Conservation (phyloP, 768 basidiomycete genomes). For the Pholiota microspora region DNA sequence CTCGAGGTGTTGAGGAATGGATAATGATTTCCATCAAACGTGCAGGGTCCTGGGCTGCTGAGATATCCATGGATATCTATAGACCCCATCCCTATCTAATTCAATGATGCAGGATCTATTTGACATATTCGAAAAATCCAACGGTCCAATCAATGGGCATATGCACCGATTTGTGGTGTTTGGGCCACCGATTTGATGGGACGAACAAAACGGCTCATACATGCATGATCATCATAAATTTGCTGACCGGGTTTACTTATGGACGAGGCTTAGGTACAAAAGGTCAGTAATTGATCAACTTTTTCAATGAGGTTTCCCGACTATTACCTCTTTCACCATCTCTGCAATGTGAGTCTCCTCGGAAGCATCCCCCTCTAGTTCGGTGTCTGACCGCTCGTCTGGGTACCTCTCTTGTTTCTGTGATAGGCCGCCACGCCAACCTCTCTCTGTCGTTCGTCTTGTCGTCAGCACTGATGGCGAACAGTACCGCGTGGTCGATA, state of each 20-base stretch:
- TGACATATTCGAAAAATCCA: conserved; percentile 16
- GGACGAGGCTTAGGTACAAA: conserved; percentile 21
- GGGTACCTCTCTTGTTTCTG: background rate
- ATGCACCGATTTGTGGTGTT: conserved; percentile 22
- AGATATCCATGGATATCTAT: conserved; percentile 19
- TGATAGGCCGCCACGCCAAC: conserved; percentile 19
- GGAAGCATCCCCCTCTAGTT: background rate
- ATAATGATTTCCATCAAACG: conserved; percentile 11
- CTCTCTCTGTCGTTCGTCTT: conserved; percentile 38
- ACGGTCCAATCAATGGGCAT: conserved; percentile 21
- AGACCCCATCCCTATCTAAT: conserved; percentile 17
- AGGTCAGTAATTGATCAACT: conserved; percentile 17
- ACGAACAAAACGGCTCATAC: conserved; percentile 19
- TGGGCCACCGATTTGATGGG: conserved; percentile 23
- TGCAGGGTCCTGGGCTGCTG: conserved; percentile 17
- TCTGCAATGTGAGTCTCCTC: conserved; percentile 15
- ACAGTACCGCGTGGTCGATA: conserved; percentile 47
- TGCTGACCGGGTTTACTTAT: conserved; percentile 21
- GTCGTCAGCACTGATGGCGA: conserved; percentile 50
- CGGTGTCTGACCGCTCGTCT: background rate
- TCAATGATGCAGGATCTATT: conserved; percentile 17
- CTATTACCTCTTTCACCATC: conserved; percentile 8
- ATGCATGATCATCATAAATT: conserved; percentile 22
- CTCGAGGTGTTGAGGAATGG: conserved; percentile 1
- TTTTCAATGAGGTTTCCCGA: conserved; percentile 9